These are phyloP conservation scores for Thalassiosira exigua DNA, from an alignment of 352 stramenopile species.

Conservation along the genomic window DNA sequence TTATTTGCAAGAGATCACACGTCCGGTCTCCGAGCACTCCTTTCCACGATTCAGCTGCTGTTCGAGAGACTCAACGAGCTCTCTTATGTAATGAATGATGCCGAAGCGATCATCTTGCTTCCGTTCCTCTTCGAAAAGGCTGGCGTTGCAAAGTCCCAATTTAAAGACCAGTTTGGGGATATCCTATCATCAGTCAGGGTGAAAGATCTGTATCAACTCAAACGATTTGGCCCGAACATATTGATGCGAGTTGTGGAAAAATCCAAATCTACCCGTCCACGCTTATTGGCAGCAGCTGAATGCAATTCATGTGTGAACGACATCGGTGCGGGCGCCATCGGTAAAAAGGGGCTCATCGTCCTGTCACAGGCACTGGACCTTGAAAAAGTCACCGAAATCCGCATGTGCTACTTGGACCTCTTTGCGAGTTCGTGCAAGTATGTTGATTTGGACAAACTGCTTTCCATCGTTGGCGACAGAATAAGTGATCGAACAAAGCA, in stretches of 20 bases:
- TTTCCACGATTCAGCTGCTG: conserved; percentile 64
- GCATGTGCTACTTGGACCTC: conserved; percentile 74
- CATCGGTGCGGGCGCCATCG: conserved; percentile 69
- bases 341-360: conserved; percentile 75
- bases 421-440: conserved; percentile 74
- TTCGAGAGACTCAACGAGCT: conserved; percentile 67
- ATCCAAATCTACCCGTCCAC: conserved; percentile 65
- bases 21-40: conserved; percentile 69
- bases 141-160: conserved; percentile 75
- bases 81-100: conserved; percentile 60
- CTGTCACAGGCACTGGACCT: conserved; percentile 67
- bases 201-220: conserved; percentile 57
- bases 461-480: conserved; percentile 56
- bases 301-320: conserved; percentile 66
- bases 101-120: conserved; percentile 72
- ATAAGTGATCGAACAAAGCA: conserved; percentile 60
- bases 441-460: conserved; percentile 70
- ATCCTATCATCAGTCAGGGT: conserved; percentile 65
- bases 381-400: conserved; percentile 79
- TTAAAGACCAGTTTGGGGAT: conserved; percentile 73
- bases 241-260: conserved; percentile 79
- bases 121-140: conserved; percentile 79
- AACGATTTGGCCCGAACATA: conserved; percentile 69
- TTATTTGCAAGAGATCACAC: conserved; percentile 80
- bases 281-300: conserved; percentile 66